A percentile compares a stretch with the other conserved stretches of the same genome.
phyloP scores from a whole-genome alignment of 768 basidiomycete species.

The Termitomyces eurrhizus region DNA sequence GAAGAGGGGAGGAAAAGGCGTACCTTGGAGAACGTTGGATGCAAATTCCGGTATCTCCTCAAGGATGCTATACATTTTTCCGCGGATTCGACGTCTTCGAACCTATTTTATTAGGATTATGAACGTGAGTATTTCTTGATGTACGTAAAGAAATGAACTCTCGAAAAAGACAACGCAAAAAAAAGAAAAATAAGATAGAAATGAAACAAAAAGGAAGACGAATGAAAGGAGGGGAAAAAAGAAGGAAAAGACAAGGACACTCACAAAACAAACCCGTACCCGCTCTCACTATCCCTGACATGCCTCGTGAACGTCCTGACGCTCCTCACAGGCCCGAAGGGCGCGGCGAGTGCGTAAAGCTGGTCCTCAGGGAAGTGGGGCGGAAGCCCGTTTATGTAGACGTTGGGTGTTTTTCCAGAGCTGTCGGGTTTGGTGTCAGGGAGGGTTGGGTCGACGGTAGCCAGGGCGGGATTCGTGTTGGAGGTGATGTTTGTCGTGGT shows the following conservation, averaged over 20 bases:
- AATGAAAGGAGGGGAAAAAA: background rate
- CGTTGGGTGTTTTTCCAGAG: slow-evolving; percentile 60
- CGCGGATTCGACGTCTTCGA: slow-evolving; percentile 61
- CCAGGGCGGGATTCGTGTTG: background rate
- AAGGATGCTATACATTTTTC: slow-evolving; percentile 71
- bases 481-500: background rate
- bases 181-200: background rate
- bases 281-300: slow-evolving; percentile 67
- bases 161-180: background rate
- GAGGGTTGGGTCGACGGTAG: background rate
- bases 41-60: slow-evolving; percentile 69
- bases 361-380: slow-evolving; percentile 81
- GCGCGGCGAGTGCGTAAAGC: slow-evolving; percentile 63
- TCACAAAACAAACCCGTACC: slow-evolving; percentile 77
- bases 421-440: slow-evolving; percentile 4
- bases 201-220: background rate
- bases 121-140: background rate
- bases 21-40: slow-evolving; percentile 87
- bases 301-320: slow-evolving; percentile 84
- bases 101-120: slow-evolving; percentile 39
- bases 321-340: slow-evolving; percentile 72
- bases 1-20: background rate
- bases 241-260: background rate
- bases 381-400: slow-evolving; percentile 86
- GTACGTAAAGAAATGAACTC: background rate